Evolutionary conservation across 2,329 filamentous ascomycete genomes (phyloP).

Genomic region (Diaporthe helianthi): DNA sequence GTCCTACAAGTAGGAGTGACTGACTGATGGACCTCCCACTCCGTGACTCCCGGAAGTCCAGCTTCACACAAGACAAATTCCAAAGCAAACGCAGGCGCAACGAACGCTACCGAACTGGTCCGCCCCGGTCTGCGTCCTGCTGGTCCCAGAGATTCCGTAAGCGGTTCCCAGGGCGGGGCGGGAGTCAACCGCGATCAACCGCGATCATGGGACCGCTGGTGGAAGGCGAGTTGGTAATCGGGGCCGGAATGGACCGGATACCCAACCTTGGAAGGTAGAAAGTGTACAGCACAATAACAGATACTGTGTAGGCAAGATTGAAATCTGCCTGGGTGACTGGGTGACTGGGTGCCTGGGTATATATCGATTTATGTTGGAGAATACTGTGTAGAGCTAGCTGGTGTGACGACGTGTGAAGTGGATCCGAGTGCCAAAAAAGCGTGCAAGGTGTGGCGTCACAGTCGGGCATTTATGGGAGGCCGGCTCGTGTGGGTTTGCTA

Average conservation of each 20-base stretch:
- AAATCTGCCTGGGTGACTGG: neutral
- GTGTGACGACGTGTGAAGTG: neutral
- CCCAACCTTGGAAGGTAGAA: neutral
- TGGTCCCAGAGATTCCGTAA: conserved; percentile 6
- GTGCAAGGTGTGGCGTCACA: conserved; percentile 11
- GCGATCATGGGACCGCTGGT: conserved; percentile 5
- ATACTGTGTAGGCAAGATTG: neutral
- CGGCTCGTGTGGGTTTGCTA: neutral
- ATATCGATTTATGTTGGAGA: conserved; percentile 8
- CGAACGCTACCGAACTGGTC: neutral
- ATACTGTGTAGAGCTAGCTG: neutral
- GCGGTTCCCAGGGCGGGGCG: conserved; percentile 1
- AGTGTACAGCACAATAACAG: neutral
- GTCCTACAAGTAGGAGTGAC: conserved; percentile 19
- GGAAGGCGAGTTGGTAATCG: neutral
- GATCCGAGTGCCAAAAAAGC: conserved; percentile 9
- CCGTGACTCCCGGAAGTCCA: conserved; percentile 20
- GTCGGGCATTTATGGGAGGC: conserved; percentile 1
- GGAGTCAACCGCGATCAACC: neutral
- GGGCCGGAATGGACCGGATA: conserved; percentile 9
- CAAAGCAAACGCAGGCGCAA: neutral
- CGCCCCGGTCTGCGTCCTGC: neutral
- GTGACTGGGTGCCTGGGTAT: neutral
- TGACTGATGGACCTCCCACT: neutral
- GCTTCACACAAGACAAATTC: neutral